Percentiles rank a stretch among this genome's conserved stretches.
phyloP scores from a whole-genome alignment of 2,329 filamentous ascomycete genomes.

The Fusarium sp. region DNA sequence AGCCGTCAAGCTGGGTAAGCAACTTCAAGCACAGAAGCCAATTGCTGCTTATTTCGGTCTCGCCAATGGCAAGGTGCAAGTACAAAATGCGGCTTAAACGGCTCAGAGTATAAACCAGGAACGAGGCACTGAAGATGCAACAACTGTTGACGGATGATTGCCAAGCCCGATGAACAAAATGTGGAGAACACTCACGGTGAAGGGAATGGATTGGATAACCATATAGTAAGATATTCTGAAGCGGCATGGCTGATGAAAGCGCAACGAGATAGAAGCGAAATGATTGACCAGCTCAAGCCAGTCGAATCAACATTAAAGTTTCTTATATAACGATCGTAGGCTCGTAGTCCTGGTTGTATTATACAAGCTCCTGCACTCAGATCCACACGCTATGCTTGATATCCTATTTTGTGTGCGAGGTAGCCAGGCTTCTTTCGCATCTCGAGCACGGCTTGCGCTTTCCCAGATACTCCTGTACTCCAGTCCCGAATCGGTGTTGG shows the following conservation, averaged over 20 bases:
- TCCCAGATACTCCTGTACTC: slow-evolving; percentile 44
- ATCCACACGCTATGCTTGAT: slow-evolving; percentile 50
- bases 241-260: slow-evolving; percentile 9
- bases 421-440: slow-evolving; percentile 31
- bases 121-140: neutral
- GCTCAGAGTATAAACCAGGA: neutral
- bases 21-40: slow-evolving; percentile 85
- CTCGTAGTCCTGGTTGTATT: slow-evolving; percentile 50
- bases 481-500: slow-evolving; percentile 32
- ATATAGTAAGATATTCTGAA: slow-evolving; percentile 6
- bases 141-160: neutral
- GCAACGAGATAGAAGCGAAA: slow-evolving; percentile 26
- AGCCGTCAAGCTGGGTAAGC: slow-evolving; percentile 63
- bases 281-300: slow-evolving; percentile 26
- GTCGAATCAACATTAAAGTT: slow-evolving; percentile 44
- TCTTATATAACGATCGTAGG: slow-evolving; percentile 51
- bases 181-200: neutral
- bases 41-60: slow-evolving; percentile 96
- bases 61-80: slow-evolving; percentile 74
- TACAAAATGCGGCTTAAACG: slow-evolving; percentile 46
- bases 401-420: slow-evolving; percentile 44
- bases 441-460: slow-evolving; percentile 38
- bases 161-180: neutral
- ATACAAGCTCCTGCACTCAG: slow-evolving; percentile 51
- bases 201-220: neutral